Percentiles rank a stretch among this genome's conserved stretches.
Evolutionary conservation across 208 protist species (phyloP).

Genomic region (Acanthamoeba castellanii): DNA sequence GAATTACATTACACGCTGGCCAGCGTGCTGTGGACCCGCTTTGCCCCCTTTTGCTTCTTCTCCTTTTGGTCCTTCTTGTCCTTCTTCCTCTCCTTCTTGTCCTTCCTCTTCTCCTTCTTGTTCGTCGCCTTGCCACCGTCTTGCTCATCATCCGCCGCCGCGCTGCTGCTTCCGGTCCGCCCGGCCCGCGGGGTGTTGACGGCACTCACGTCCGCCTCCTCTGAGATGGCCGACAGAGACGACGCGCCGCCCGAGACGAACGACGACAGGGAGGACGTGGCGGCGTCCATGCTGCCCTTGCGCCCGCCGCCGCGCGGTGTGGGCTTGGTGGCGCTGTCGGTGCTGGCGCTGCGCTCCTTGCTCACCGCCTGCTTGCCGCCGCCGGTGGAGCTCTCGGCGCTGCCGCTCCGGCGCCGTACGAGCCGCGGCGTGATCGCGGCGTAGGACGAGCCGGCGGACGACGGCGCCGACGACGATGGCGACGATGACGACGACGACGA

Average conservation of each 20-base stretch:
- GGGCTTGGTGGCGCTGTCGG: neutral
- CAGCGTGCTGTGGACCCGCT: neutral
- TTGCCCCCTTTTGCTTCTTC: neutral
- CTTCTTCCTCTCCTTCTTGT: neutral
- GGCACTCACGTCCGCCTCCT: neutral
- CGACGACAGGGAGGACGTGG: neutral
- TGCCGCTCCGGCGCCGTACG: neutral
- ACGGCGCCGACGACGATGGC: neutral
- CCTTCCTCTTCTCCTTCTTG: slow-evolving; percentile 21
- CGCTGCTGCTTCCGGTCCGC: neutral
- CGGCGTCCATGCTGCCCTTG: slow-evolving; percentile 39
- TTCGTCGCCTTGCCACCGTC: neutral
- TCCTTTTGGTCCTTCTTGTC: neutral
- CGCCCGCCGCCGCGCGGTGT: neutral
- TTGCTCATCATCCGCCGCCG: neutral
- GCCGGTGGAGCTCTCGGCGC: neutral
- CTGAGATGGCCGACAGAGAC: neutral
- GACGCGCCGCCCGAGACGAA: neutral
- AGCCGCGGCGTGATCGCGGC: neutral
- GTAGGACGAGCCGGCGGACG: neutral
- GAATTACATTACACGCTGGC: too few relatives aligned
- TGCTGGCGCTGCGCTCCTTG: slow-evolving; percentile 12
- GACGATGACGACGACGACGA: neutral
- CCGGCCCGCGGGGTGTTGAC: neutral
- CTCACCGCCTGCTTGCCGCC: neutral